Base-by-base conservation (phyloP, 805 yeast genomes). In the Starmera quercuum region DNA sequence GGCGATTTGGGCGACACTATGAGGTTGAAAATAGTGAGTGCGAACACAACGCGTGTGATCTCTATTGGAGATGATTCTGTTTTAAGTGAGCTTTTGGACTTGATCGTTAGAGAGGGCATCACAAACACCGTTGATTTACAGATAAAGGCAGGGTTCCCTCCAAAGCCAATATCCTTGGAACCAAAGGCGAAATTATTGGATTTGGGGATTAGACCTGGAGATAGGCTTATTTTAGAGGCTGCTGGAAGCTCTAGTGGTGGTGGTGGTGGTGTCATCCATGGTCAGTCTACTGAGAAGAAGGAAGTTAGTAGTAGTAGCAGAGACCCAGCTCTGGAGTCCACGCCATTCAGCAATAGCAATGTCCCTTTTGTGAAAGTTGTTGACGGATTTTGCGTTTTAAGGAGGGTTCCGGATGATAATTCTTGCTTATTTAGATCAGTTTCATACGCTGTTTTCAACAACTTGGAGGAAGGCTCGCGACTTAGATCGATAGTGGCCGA, bases 391-490 rank as follows among this genome's bases (percentile, higher is more conserved):
- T 45, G 77, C 14, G 63, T 68, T 7, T 58, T 79, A 7, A 66
- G 83, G 20, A 68, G 71, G 32, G 73, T 81, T 36, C 80, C 83
- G 0, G 87, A 83, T 49, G 90, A 83, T 53, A 83, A 83, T 50
- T 79, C 90, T 7, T 83, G 94, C 49, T 56, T 83, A 34, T 83
- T 83, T 58, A 74, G 81, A 44, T 66, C 88, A 1, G 63, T 83
- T 2, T 64, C 77, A 2, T 75, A 73, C 44, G 70, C 75, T 10
- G 50, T 68, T 3, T 59, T 66, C 41, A 58, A 63, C 26, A 64
- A 64, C 27, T 46, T 63, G 2, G 64, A 68, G 19, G 53, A 69
- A 21, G 71, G 73, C 14, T 47, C 54, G 6, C 68, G 71, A 30
- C 54, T 82, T 23, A 61, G 92, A 20, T 49, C 63, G 2, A 49